phyloP scores from a whole-genome alignment of 2,329 filamentous ascomycete genomes.

The Colletotrichum echinochloae region DNA sequence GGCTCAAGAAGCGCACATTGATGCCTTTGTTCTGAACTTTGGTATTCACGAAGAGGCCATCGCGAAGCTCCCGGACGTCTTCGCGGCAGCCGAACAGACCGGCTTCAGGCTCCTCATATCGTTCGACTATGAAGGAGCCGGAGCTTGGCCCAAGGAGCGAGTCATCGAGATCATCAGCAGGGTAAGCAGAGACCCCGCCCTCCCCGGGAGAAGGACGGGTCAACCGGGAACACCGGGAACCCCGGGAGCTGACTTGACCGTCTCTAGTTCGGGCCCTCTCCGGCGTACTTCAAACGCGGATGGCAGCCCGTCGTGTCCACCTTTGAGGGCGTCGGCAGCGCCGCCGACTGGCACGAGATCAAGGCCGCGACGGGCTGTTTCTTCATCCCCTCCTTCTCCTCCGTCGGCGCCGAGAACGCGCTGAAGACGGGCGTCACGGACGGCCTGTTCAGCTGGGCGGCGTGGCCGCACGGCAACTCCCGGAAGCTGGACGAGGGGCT shows the following conservation, averaged over 20 bases:
- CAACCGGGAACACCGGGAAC: not conserved
- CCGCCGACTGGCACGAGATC: constrained; percentile 58
- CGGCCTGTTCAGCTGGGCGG: constrained; percentile 53
- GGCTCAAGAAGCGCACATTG: constrained; percentile 39
- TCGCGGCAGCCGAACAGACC: constrained; percentile 32
- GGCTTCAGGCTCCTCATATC: constrained; percentile 40
- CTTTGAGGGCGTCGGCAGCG: constrained; percentile 57
- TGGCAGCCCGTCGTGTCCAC: constrained; percentile 53
- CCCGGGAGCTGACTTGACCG: not conserved
- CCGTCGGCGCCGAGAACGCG: constrained; percentile 49
- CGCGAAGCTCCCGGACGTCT: constrained; percentile 32
- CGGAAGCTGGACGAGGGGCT: constrained; percentile 39
- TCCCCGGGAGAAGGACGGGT: too few species aligned
- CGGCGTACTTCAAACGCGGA: constrained; percentile 43
- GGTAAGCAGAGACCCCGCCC: not conserved
- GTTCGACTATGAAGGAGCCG: constrained; percentile 37
- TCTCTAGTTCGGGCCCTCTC: constrained; percentile 15
- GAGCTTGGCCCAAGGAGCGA: constrained; percentile 33
- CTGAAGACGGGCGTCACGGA: constrained; percentile 44
- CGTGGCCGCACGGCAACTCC: constrained; percentile 50
- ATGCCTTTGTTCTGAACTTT: constrained; percentile 39
- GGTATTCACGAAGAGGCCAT: constrained; percentile 40
- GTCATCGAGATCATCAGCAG: constrained; percentile 34
- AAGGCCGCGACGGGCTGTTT: constrained; percentile 54
- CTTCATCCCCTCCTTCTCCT: constrained; percentile 60